These are phyloP conservation scores for Oryza meridionalis DNA, from an alignment of 176 grass and related monocot genomes.

Conservation along the genomic window DNA sequence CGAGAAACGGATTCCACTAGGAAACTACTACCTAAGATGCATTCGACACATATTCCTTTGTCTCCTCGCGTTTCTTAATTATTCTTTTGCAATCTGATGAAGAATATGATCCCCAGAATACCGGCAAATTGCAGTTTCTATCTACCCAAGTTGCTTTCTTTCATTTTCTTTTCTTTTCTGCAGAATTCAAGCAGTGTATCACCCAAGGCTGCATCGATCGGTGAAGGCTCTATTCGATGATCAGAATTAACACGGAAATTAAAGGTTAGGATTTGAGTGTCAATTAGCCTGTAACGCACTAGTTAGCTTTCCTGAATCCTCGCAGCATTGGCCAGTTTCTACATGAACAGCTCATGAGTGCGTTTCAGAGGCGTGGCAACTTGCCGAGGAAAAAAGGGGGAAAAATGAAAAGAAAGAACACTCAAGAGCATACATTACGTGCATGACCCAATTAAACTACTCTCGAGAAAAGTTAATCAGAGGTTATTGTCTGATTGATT, in stretches of 20 bases:
- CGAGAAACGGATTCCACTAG: constrained; percentile 10
- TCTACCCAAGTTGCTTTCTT: neutral
- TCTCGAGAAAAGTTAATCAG: neutral
- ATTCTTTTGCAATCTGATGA: neutral
- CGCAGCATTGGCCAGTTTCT: constrained; percentile 21
- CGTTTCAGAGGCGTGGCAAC: constrained; percentile 32
- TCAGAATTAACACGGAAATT: constrained; percentile 12
- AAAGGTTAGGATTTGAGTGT: neutral
- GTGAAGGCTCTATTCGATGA: constrained; percentile 35
- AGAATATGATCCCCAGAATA: neutral
- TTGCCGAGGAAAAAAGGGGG: neutral
- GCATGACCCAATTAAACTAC: neutral
- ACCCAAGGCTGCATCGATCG: neutral
- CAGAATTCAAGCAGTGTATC: neutral
- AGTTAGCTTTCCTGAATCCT: neutral
- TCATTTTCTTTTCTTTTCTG: neutral
- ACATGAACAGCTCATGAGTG: neutral
- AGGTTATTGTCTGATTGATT: neutral
- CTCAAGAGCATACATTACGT: neutral
- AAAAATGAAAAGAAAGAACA: neutral
- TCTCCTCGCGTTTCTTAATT: neutral
- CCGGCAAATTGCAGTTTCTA: neutral
- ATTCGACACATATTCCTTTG: neutral
- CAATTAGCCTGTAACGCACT: constrained; percentile 37
- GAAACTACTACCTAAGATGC: neutral